Evolutionary conservation across 768 basidiomycete genomes (phyloP), one percentile per base, ranked within the genome.

Genomic region (Melanogaster broomeanus): DNA sequence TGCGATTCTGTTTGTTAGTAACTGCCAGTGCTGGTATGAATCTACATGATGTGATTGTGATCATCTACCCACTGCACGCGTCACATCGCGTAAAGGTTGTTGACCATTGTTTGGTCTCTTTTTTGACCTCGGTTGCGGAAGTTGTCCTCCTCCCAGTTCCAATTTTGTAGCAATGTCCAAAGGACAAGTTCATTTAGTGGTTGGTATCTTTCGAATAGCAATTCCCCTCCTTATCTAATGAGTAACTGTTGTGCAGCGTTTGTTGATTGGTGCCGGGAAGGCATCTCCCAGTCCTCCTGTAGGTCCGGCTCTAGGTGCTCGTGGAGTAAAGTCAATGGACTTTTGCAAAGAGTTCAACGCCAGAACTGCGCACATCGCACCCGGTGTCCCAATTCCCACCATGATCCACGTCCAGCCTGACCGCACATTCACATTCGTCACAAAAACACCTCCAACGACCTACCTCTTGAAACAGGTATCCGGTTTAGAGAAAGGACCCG

Each of bases 331-430:
- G 74, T 93, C 94, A 24, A 98, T 98, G 90, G 97, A 99, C 74
- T 99, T 99, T 67, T 97, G 94, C 79, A 99, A 98, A 71, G 94
- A 98, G 69, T 99, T 98, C 76, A 99, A 99, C 66, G 95, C 96
- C n/a, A 86, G 87, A 57, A 98, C 96, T 18, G 87, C 91, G 28
- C 87, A 92, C 67, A 80, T 96, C 33, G 81, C 85, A 55, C 84
- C 87, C 16, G 92, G 92, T 31, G 82, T 89, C 10, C 96, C 97
- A 7, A 82, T 83, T 34, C 96, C 97, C 10, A 97, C 94, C n/a
- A 73, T 88, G 55, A 95, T 99, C 64, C 90, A 84, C 49, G 88
- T 99, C 52, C 87, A 92, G 61, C 91, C 96, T 48, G 97, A 99
- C 77, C 88, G 94, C 55, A 83, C 95, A 48, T 99, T 99, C 77